phyloP scores from a whole-genome alignment of 805 yeast genomes.

The Sugiyamaella mastotermitis region DNA sequence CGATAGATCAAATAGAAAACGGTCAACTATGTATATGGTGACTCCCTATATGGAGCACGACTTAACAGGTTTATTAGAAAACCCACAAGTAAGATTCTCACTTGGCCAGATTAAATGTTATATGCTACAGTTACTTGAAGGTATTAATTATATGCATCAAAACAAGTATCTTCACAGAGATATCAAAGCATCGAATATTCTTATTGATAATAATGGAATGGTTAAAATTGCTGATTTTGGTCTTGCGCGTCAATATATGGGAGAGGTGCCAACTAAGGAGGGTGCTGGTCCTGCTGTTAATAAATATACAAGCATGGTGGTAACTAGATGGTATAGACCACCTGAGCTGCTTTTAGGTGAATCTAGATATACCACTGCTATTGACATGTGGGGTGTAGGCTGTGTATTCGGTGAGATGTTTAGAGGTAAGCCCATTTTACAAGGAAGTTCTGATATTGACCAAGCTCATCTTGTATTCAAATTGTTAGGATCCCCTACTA shows the following conservation, averaged over 20 bases:
- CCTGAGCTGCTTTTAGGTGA: slow-evolving; percentile 90
- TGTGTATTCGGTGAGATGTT: slow-evolving; percentile 93
- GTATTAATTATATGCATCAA: slow-evolving; percentile 74
- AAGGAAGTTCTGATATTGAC: slow-evolving; percentile 79
- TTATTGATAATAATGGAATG: slow-evolving; percentile 68
- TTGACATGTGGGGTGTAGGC: slow-evolving; percentile 97
- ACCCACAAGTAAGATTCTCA: slow-evolving; percentile 56
- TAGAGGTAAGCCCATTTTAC: slow-evolving; percentile 72
- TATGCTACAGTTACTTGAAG: slow-evolving; percentile 69
- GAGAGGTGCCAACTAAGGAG: slow-evolving; percentile 46
- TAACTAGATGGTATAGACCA: slow-evolving; percentile 96
- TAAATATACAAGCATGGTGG: slow-evolving; percentile 64
- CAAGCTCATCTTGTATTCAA: slow-evolving; percentile 80
- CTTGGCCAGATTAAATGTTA: slow-evolving; percentile 76
- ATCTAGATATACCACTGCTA: slow-evolving; percentile 81
- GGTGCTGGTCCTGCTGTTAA: slow-evolving; percentile 39
- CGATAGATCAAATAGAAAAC: slow-evolving; percentile 22
- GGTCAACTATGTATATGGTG: slow-evolving; percentile 66
- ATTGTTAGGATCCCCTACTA: slow-evolving; percentile 73
- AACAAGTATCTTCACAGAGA: slow-evolving; percentile 71
- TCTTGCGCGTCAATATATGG: slow-evolving; percentile 70
- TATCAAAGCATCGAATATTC: slow-evolving; percentile 91
- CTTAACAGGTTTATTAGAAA: slow-evolving; percentile 81
- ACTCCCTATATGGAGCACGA: slow-evolving; percentile 91
- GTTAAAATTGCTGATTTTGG: slow-evolving; percentile 96